Evolutionary conservation across 1,139 yeast genomes (phyloP).

Genomic region (Sugiyamaella grinbergsii): DNA sequence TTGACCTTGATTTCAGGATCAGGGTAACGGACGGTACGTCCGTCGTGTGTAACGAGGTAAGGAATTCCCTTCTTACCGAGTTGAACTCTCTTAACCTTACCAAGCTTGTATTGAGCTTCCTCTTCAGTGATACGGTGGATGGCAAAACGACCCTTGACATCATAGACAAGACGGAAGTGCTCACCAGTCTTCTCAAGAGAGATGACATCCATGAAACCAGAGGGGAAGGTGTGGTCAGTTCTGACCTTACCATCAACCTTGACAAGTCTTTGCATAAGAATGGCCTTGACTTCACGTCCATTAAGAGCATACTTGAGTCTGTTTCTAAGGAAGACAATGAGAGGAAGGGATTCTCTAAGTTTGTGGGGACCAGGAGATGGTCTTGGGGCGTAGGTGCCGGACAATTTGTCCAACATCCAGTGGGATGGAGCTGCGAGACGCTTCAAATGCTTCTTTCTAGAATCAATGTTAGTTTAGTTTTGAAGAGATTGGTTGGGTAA

Average conservation of each 20-base stretch:
- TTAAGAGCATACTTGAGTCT: conserved; percentile 98
- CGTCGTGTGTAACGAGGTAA: conserved; percentile 98
- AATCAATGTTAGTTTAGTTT: conserved; percentile 13
- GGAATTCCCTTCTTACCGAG: conserved; percentile 98
- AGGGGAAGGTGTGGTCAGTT: conserved; percentile 98
- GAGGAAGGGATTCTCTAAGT: conserved; percentile 98
- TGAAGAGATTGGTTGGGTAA: too few species aligned
- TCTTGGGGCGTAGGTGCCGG: conserved; percentile 99
- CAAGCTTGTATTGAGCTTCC: conserved; percentile 97
- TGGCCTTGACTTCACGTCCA: conserved; percentile 99
- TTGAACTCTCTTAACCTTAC: conserved; percentile 96
- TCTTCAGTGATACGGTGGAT: conserved; percentile 99
- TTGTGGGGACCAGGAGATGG: conserved; percentile 99
- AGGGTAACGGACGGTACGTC: conserved; percentile 99
- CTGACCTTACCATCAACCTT: conserved; percentile 99
- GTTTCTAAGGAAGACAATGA: conserved; percentile 97
- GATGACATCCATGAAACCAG: conserved; percentile 99
- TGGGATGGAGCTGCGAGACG: conserved; percentile 99
- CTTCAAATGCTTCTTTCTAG: conserved; percentile 85
- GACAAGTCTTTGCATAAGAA: conserved; percentile 98
- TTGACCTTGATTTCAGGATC: conserved; percentile 94
- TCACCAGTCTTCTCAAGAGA: conserved; percentile 97
- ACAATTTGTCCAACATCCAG: conserved; percentile 99
- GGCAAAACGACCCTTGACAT: conserved; percentile 98
- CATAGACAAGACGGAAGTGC: conserved; percentile 98